Evolutionary conservation across 2,329 filamentous ascomycete species (phyloP), one percentile per base, ranked within the genome.

Genomic region (Trichoderma lentiforme): DNA sequence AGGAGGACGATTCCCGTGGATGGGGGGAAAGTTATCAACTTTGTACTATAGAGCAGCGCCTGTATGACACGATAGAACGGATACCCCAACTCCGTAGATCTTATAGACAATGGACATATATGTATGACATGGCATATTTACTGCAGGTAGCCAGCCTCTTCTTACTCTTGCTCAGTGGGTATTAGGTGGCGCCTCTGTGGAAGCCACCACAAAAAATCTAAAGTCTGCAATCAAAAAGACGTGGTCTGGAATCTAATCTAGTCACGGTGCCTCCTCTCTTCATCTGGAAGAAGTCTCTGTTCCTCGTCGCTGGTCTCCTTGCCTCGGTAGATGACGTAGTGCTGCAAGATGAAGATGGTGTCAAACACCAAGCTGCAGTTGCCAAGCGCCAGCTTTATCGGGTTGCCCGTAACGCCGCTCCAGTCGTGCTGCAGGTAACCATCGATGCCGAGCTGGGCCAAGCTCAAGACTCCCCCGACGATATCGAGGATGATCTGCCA

Each of bases 341-440:
- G 96, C 83, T 99, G 96, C 5, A 88, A 78, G 66, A 98, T 91
- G 79, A 98, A 98, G 63, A 97, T 85, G 36, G 92, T 74, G 79
- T 98, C 95, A 80, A 97, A 98, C 3, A 93, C 80, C 76, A 98
- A 91, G 72, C 91, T 94, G 60, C 97, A 89, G 78, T 97, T 95
- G 15, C 93, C 92, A 56, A 98, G 86, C 3, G 91, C 90, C 72
- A 98, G 90, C 83, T 98, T 99, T 76, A 96, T 91, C 0, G 94
- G 93, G 80, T 98, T 98, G 1, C 95, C 95, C 0, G 91, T 94
- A 72, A 98, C 86, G 26, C 95, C 96, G 62, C 91, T 92, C 95
- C 95, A 98, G 83, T 97, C 94, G 70, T 87, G 87, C 80, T 96
- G 91, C 47, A 97, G 83, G 72, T 91, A 93, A 73, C 93, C 94